Percentiles rank a stretch among this genome's conserved stretches.
Conservation (phyloP, 345 rosid species). For the Lepidium aucheri region DNA sequence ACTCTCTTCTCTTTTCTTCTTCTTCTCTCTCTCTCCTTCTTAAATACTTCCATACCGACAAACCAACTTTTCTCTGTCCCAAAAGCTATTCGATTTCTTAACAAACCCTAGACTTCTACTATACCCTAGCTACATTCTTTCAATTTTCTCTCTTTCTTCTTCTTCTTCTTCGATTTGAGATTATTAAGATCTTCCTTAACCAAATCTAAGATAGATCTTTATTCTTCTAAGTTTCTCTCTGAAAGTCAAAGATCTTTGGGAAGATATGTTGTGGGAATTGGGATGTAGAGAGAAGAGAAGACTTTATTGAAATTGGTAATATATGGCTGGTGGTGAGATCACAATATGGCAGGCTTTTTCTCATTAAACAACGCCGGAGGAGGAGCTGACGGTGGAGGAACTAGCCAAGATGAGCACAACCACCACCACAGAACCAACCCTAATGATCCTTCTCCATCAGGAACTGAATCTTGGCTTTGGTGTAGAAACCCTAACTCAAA, state of each 20-base stretch:
- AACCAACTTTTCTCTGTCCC: conserved; percentile 19
- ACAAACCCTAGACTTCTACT: conserved; percentile 6
- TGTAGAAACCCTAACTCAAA: conserved; percentile 39
- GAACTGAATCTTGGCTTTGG: conserved; percentile 47
- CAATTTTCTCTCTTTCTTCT: neutral
- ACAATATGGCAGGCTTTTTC: conserved; percentile 55
- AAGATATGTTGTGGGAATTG: neutral
- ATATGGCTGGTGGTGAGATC: conserved; percentile 19
- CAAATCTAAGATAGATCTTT: neutral
- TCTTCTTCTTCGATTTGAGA: neutral
- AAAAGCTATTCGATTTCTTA: conserved; percentile 11
- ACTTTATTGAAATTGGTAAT: neutral
- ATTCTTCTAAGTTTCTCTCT: neutral
- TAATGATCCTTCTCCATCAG: conserved; percentile 23
- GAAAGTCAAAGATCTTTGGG: neutral
- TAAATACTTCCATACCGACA: conserved; percentile 13
- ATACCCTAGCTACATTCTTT: neutral
- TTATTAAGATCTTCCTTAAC: neutral
- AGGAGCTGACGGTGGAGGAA: conserved; percentile 12
- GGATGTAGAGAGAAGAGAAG: neutral
- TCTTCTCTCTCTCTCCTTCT: neutral
- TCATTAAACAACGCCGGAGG: conserved; percentile 41
- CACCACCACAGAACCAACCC: conserved; percentile 12
- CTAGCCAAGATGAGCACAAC: conserved; percentile 9
- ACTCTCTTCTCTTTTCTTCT: neutral